These are phyloP conservation scores for Pelargonium fulgidum DNA, from an alignment of 441 rosid genomes.

Conservation along the genomic window DNA sequence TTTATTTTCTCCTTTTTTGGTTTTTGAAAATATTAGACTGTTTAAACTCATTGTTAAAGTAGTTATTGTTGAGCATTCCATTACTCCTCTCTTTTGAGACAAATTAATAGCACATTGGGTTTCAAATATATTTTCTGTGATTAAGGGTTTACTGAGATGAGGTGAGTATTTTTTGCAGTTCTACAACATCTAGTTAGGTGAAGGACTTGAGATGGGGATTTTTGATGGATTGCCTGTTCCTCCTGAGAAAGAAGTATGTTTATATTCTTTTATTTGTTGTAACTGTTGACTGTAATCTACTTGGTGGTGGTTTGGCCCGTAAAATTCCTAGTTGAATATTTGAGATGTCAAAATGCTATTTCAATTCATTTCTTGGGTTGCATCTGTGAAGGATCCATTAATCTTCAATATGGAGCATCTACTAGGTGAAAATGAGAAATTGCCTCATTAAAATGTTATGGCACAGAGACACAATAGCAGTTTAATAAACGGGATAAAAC, in stretches of 20 bases:
- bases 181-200: constrained; percentile 21
- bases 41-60: neutral
- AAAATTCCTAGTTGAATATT: neutral
- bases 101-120: neutral
- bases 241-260: constrained; percentile 69
- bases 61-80: neutral
- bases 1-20: neutral
- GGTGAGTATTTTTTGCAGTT: constrained; percentile 20
- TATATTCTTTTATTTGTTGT: neutral
- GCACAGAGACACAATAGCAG: neutral
- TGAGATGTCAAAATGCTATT: neutral
- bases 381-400: neutral
- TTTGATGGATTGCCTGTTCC: constrained; percentile 95
- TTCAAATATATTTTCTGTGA: constrained; percentile 7
- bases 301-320: neutral
- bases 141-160: neutral
- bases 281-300: neutral
- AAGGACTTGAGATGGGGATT: constrained; percentile 51
- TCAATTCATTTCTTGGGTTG: neutral
- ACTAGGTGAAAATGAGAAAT: neutral
- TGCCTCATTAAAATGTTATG: neutral
- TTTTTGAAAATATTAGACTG: neutral
- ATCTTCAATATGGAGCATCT: neutral
- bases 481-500: neutral
- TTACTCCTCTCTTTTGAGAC: neutral